phyloP scores from a whole-genome alignment of 176 grass and related monocot genomes.

The Cymbopogon citratus region DNA sequence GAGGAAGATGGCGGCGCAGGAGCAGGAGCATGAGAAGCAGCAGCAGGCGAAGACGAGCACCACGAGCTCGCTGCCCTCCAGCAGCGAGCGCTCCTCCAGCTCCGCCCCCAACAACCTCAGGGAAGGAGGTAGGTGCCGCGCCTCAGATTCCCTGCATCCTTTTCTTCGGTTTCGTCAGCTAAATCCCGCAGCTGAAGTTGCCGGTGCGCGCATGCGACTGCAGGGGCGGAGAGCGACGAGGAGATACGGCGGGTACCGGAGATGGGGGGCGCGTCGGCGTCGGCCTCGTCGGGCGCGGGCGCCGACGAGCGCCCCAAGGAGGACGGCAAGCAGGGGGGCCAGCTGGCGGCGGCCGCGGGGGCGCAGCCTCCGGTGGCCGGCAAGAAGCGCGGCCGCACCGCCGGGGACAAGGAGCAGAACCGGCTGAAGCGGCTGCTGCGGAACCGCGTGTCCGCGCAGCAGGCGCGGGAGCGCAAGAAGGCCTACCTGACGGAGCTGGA shows the following conservation, averaged over 20 bases:
- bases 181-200: neutral
- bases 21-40: constrained; percentile 41
- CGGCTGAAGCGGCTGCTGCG: constrained; percentile 88
- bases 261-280: constrained; percentile 66
- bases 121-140: constrained; percentile 38
- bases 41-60: constrained; percentile 58
- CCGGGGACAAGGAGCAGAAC: constrained; percentile 98
- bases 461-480: constrained; percentile 97
- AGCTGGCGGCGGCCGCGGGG: constrained; percentile 9
- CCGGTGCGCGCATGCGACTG: neutral
- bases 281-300: constrained; percentile 67
- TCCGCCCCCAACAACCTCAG: constrained; percentile 54
- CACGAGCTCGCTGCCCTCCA: constrained; percentile 67
- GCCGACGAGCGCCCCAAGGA: constrained; percentile 37
- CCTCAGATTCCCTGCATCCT: neutral
- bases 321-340: constrained; percentile 29
- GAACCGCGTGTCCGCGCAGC: constrained; percentile 94
- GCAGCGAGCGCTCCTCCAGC: constrained; percentile 84
- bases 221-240: constrained; percentile 93
- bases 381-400: constrained; percentile 71
- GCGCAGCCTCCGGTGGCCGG: constrained; percentile 31
- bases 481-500: constrained; percentile 83
- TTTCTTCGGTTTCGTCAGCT: neutral
- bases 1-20: constrained; percentile 27
- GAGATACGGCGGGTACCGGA: constrained; percentile 95